These are phyloP conservation scores for Orbilia oligospora DNA, from an alignment of 2,329 filamentous ascomycete species.

Conservation along the genomic window DNA sequence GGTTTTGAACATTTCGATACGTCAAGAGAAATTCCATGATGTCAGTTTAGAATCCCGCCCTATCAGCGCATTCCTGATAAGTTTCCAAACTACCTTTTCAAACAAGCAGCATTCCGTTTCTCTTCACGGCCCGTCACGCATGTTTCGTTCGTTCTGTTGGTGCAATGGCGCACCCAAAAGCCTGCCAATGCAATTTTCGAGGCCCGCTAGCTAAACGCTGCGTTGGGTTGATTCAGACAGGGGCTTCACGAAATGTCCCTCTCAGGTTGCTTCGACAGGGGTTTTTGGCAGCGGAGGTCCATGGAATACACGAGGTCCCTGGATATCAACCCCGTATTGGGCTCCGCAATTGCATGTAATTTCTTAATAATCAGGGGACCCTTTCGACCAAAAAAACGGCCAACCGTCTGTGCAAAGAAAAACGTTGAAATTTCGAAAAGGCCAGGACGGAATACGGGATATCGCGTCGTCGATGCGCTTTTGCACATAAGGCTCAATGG, in stretches of 20 bases:
- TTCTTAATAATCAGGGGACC: conserved; percentile 55
- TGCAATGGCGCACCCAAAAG: neutral
- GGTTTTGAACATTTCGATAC: conserved; percentile 3
- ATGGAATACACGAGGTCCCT: conserved; percentile 41
- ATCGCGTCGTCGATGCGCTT: conserved; percentile 46
- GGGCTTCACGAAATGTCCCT: conserved; percentile 32
- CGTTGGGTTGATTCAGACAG: conserved; percentile 32
- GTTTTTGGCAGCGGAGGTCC: conserved; percentile 29
- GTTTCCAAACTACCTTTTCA: neutral
- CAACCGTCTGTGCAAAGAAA: conserved; percentile 15
- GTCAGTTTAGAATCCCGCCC: conserved; percentile 3
- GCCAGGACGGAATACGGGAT: conserved; percentile 3
- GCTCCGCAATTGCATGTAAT: conserved; percentile 41
- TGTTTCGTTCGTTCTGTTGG: conserved; percentile 1
- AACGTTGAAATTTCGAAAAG: conserved; percentile 19
- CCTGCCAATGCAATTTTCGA: conserved; percentile 6
- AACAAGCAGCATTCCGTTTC: conserved; percentile 15
- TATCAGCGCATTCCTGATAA: conserved; percentile 13
- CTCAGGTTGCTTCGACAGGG: conserved; percentile 38
- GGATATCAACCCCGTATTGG: conserved; percentile 47
- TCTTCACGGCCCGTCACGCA: conserved; percentile 3
- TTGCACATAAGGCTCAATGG: conserved; percentile 33
- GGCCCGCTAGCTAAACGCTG: conserved; percentile 18
- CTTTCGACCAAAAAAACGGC: conserved; percentile 13
- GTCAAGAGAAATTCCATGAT: conserved; percentile 1